phyloP scores from a whole-genome alignment of 129 eudicot genomes.

The Flaveria trinervia region DNA sequence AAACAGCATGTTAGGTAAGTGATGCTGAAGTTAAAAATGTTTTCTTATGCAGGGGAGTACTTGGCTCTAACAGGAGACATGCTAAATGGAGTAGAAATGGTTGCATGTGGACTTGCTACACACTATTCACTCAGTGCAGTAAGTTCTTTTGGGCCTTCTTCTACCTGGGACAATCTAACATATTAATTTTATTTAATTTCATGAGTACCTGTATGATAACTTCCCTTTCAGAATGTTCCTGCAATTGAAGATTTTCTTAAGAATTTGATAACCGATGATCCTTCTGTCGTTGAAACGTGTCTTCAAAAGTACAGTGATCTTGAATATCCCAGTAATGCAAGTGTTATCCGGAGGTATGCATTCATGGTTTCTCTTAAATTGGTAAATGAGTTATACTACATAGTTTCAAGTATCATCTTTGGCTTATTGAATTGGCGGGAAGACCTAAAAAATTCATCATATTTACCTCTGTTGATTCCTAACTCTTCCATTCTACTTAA shows the following conservation, averaged over 20 bases:
- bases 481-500: no score
- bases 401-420: not conserved
- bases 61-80: constrained; percentile 74
- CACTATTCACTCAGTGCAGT: constrained; percentile 68
- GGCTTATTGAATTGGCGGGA: no score
- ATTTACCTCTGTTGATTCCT: no score
- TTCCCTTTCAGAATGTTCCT: constrained; percentile 60
- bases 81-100: constrained; percentile 82
- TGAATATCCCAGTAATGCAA: constrained; percentile 57
- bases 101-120: constrained; percentile 91
- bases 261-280: constrained; percentile 70
- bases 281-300: constrained; percentile 65
- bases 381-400: not conserved
- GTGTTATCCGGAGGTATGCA: constrained; percentile 36
- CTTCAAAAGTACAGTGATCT: constrained; percentile 51
- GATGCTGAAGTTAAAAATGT: not conserved
- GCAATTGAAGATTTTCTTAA: constrained; percentile 65
- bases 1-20: constrained; percentile 2
- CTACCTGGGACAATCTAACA: not conserved
- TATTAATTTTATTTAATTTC: not conserved
- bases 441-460: no score
- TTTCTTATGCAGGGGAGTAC: constrained; percentile 69
- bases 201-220: not conserved
- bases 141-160: constrained; percentile 18
- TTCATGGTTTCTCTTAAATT: not conserved